Percentiles rank a stretch among this genome's conserved stretches.
Evolutionary conservation across 805 yeast genomes (phyloP).

Genomic region (Ogataea angusta): DNA sequence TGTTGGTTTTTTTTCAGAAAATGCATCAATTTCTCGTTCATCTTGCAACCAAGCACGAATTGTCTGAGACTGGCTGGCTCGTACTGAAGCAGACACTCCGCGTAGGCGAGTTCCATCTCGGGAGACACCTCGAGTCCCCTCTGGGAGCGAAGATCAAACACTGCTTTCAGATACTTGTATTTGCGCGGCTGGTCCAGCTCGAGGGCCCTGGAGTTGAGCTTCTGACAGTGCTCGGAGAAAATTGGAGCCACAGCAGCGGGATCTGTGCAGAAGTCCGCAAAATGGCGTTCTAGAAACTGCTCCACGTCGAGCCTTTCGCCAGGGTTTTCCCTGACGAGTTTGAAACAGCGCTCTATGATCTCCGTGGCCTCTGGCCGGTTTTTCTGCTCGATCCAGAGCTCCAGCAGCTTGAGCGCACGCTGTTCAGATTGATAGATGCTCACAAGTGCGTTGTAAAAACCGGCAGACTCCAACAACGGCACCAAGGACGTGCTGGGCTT

Average conservation of each 20-base stretch:
- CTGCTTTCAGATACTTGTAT: slow-evolving; percentile 33
- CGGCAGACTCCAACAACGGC: slow-evolving; percentile 49
- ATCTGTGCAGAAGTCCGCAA: slow-evolving; percentile 32
- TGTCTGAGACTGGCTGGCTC: slow-evolving; percentile 16
- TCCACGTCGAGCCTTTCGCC: slow-evolving; percentile 25
- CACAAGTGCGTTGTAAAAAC: slow-evolving; percentile 57
- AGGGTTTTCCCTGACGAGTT: slow-evolving; percentile 12
- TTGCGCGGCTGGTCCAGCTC: slow-evolving; percentile 26
- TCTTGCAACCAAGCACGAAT: slow-evolving; percentile 19
- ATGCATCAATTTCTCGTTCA: slow-evolving; percentile 16
- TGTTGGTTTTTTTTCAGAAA: slow-evolving; percentile 26
- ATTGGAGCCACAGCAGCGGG: slow-evolving; percentile 35
- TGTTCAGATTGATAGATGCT: slow-evolving; percentile 53
- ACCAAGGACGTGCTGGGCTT: slow-evolving; percentile 53
- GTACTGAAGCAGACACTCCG: slow-evolving; percentile 26
- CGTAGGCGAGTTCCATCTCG: slow-evolving; percentile 23
- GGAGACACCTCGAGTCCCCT: slow-evolving; percentile 12
- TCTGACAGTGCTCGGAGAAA: slow-evolving; percentile 37
- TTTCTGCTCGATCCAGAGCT: slow-evolving; percentile 44
- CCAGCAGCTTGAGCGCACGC: slow-evolving; percentile 49
- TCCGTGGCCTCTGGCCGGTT: slow-evolving; percentile 6
- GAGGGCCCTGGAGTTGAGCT: slow-evolving; percentile 38
- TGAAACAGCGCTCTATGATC: slow-evolving; percentile 27
- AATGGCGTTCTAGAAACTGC: slow-evolving; percentile 28
- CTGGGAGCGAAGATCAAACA: slow-evolving; percentile 27